A percentile compares a stretch with the other conserved stretches of the same genome.
Evolutionary conservation across 805 yeast genomes (phyloP).

Genomic region (Cyberlindnera petersonii): DNA sequence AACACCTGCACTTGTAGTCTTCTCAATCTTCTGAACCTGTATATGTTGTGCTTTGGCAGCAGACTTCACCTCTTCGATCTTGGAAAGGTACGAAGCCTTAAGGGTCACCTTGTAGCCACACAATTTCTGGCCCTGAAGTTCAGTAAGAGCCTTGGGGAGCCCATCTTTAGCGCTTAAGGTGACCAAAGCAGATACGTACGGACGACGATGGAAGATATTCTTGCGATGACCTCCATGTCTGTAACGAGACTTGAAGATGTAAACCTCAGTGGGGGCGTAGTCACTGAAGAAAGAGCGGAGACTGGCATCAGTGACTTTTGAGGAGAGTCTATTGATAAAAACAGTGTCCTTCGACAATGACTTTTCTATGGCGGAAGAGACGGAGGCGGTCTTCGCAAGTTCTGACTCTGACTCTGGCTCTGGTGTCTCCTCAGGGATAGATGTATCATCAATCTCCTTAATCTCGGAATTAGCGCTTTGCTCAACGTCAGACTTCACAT

Average conservation of each 20-base stretch:
- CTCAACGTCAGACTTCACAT: not conserved
- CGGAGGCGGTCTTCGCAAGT: no score
- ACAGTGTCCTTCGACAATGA: slow-evolving; percentile 41
- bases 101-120: slow-evolving; percentile 34
- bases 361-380: not conserved
- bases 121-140: slow-evolving; percentile 35
- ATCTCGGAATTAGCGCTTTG: not conserved
- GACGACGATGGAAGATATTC: slow-evolving; percentile 31
- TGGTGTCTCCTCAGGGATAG: no score
- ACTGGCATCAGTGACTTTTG: slow-evolving; percentile 40
- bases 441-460: no score
- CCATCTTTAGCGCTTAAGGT: slow-evolving; percentile 41
- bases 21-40: slow-evolving; percentile 13
- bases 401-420: no score
- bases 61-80: slow-evolving; percentile 41
- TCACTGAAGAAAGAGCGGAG: slow-evolving; percentile 42
- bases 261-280: slow-evolving; percentile 44
- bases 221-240: slow-evolving; percentile 21
- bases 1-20: slow-evolving; percentile 15
- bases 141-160: slow-evolving; percentile 39
- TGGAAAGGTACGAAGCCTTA: slow-evolving; percentile 38
- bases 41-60: slow-evolving; percentile 30
- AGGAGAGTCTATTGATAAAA: slow-evolving; percentile 39
- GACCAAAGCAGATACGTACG: slow-evolving; percentile 47
- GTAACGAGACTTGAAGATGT: slow-evolving; percentile 40